Evolutionary conservation across 2,329 filamentous ascomycete species (phyloP), one percentile per base, ranked within the genome.

Genomic region (Alternaria consortialis): DNA sequence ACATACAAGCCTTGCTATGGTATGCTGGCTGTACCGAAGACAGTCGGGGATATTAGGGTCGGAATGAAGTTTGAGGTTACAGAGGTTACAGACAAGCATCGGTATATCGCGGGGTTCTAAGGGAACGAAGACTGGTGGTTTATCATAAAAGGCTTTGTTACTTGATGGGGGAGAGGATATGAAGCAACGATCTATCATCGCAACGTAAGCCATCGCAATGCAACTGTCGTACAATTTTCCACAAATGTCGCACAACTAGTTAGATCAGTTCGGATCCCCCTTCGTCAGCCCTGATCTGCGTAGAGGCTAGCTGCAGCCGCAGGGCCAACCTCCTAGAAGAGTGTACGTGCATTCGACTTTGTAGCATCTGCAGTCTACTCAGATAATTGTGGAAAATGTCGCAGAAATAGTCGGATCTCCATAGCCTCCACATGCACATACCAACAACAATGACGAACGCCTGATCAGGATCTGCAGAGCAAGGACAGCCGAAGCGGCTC

Each of bases 1-100:
- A 88, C 83, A 76, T 89, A 81, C 64, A 90, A 90, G 78, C 88
- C 88, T 40, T 89, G 87, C 66, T 90, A 89, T 80, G 88, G 88
- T 1, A 90, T 90, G 88, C 73, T 90, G 69, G 85, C 86, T 71
- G 85, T 86, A 53, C 87, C 88, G 15, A 80, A 84, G 61, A 84
- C 88, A 43, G 86, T 87, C 63, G 86, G 86, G 0, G 72, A 79
- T 48, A 70, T 90, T 9, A 80, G 81, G 58, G 84, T 90, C 11
- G 88, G 88, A 0, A 87, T 86, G 82, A 81, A 75, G 68, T 77
- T 90, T 60, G 84, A 88, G 68, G 85, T 89, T 3, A 76, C 83
- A 62, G 83, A 84, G 69, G 84, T 85, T 64, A 90, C 87, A 48
- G 80, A 82, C 40, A 77, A 84, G 54, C 88, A 90, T 80, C 76